A percentile compares a stretch with the other conserved stretches of the same genome.
Evolutionary conservation across 1,284 basidiomycete genomes (phyloP).

Genomic region (Testicularia cyperi): DNA sequence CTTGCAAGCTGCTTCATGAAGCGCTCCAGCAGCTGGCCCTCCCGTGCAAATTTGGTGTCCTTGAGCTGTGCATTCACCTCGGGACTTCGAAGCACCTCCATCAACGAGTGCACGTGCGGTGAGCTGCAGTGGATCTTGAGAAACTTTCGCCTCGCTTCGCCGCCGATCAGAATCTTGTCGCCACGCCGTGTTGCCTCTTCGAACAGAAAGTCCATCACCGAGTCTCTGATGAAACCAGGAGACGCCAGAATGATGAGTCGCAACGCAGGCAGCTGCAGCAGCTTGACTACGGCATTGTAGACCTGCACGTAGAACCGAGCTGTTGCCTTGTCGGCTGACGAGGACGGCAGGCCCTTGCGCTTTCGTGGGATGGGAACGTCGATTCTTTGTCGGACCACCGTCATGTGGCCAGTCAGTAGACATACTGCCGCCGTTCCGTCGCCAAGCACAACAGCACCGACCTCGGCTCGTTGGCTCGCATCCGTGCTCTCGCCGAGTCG

Average conservation of each 20-base stretch:
- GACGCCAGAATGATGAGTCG: constrained; percentile 93
- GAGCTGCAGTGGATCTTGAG: constrained; percentile 88
- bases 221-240: constrained; percentile 91
- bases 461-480: constrained; percentile 90
- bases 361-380: constrained; percentile 89
- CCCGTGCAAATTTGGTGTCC: constrained; percentile 95
- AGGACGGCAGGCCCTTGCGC: constrained; percentile 55
- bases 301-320: constrained; percentile 77
- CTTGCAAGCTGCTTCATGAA: constrained; percentile 80
- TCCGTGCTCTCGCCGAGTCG: constrained; percentile 83
- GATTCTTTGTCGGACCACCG: constrained; percentile 85
- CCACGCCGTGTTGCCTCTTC: constrained; percentile 66
- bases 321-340: constrained; percentile 46
- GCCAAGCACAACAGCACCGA: constrained; percentile 92
- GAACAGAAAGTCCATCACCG: constrained; percentile 73
- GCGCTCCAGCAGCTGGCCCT: constrained; percentile 66
- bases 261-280: constrained; percentile 80
- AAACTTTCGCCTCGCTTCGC: constrained; percentile 76
- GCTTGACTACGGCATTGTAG: constrained; percentile 82
- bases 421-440: constrained; percentile 90
- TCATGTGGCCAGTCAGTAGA: constrained; percentile 94
- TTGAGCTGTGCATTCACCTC: constrained; percentile 71
- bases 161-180: constrained; percentile 75
- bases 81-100: constrained; percentile 90
- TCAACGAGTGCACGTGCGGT: constrained; percentile 90